These are phyloP conservation scores for Aegilops bicornis DNA, from an alignment of 176 grass and related monocot genomes.

Conservation along the genomic window DNA sequence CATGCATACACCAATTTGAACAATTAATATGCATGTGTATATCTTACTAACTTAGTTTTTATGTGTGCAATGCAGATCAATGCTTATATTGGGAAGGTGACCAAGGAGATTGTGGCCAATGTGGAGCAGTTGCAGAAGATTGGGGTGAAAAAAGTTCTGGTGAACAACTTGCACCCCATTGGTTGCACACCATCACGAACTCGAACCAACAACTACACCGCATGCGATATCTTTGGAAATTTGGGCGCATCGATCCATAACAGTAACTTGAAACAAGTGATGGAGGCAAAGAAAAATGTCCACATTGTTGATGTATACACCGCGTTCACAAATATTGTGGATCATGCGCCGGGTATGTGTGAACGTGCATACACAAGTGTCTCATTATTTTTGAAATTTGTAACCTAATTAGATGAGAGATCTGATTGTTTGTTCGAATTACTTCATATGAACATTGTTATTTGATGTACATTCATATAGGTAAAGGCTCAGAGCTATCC, in stretches of 20 bases:
- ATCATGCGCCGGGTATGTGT: not conserved
- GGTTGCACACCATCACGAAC: slow-evolving; percentile 34
- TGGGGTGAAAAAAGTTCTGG: slow-evolving; percentile 25
- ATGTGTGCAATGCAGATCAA: not conserved
- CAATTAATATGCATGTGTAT: not conserved
- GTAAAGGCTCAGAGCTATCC: not conserved
- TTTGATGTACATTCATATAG: not conserved
- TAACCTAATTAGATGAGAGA: not conserved
- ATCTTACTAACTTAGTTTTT: not conserved
- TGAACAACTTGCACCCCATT: slow-evolving; percentile 39
- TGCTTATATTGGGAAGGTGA: slow-evolving; percentile 1
- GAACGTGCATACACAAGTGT: not conserved
- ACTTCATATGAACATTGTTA: not conserved
- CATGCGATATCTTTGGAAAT: not conserved
- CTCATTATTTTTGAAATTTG: not conserved
- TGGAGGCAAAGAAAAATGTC: not conserved
- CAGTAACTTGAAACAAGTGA: too few species aligned
- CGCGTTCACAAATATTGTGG: not conserved
- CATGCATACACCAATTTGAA: not conserved
- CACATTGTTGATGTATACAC: too few species aligned
- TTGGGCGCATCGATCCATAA: not conserved
- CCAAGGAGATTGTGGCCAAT: not conserved
- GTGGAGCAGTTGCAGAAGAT: slow-evolving; percentile 12
- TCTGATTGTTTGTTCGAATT: not conserved
- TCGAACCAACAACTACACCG: slow-evolving; percentile 29